These are phyloP conservation scores for Penicillium coprophilum DNA, from an alignment of 495 filamentous ascomycete species.

Conservation along the genomic window DNA sequence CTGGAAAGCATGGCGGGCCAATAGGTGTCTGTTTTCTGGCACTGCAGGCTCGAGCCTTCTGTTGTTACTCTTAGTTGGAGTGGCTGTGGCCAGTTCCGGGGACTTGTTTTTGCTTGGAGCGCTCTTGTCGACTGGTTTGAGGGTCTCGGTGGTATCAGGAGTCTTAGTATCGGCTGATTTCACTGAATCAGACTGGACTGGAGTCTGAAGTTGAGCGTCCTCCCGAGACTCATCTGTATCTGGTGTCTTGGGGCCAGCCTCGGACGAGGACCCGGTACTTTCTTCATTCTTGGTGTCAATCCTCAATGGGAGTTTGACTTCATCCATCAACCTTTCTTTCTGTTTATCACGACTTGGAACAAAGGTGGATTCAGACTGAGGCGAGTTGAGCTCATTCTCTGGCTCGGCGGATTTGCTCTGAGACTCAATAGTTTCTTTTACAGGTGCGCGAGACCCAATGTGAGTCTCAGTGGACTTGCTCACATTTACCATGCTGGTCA, in stretches of 20 bases:
- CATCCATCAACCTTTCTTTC: neutral
- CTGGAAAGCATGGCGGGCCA: slow-evolving; percentile 6
- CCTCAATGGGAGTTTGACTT: neutral
- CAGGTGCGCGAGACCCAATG: neutral
- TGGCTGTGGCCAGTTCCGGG: neutral
- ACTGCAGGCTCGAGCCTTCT: neutral
- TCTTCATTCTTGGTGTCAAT: neutral
- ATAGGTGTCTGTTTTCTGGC: slow-evolving; percentile 19
- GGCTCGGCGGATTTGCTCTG: neutral
- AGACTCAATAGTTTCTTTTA: neutral
- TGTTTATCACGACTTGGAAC: neutral
- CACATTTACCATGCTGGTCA: neutral
- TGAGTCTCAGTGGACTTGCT: neutral
- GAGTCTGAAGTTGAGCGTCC: neutral
- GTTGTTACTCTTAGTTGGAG: neutral
- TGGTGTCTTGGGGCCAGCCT: neutral
- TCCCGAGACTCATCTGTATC: neutral
- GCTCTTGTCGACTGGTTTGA: neutral
- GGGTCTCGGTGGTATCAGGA: neutral
- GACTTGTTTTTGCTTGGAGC: neutral
- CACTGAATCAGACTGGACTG: neutral
- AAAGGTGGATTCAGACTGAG: neutral
- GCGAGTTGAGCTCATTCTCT: neutral
- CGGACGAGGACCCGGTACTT: neutral
- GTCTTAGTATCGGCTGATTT: neutral